Evolutionary conservation across 2,329 filamentous ascomycete species (phyloP).

Genomic region (Ascocoryne sarcoides): DNA sequence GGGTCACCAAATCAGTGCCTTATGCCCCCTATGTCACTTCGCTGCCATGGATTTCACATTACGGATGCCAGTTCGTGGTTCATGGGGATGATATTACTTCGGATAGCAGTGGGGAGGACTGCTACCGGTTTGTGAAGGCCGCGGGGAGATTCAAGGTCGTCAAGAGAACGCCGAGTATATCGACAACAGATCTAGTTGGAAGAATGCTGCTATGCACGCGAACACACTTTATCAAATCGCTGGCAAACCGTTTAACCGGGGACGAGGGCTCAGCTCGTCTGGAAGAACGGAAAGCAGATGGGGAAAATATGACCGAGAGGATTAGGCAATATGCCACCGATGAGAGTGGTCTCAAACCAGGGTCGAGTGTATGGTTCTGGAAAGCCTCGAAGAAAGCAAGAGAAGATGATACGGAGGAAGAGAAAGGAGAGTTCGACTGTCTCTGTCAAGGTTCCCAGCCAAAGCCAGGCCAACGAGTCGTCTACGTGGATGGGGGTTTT

Average conservation of each 20-base stretch:
- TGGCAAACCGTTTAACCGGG: slow-evolving; percentile 60
- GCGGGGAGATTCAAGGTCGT: slow-evolving; percentile 93
- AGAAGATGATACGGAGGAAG: slow-evolving; percentile 37
- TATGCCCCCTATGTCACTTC: slow-evolving; percentile 91
- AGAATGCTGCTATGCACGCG: slow-evolving; percentile 96
- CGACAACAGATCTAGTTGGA: slow-evolving; percentile 94
- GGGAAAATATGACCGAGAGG: slow-evolving; percentile 62
- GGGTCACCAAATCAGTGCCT: slow-evolving; percentile 77
- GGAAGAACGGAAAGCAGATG: slow-evolving; percentile 56
- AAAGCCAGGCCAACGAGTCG: slow-evolving; percentile 68
- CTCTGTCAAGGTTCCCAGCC: slow-evolving; percentile 66
- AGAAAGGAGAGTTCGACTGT: slow-evolving; percentile 55
- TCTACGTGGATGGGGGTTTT: slow-evolving; percentile 95
- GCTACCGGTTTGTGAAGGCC: slow-evolving; percentile 94
- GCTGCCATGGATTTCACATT: slow-evolving; percentile 88
- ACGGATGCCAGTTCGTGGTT: slow-evolving; percentile 90
- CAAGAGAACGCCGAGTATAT: slow-evolving; percentile 91
- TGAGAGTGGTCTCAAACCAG: slow-evolving; percentile 67
- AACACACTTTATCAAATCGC: slow-evolving; percentile 81
- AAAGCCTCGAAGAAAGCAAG: slow-evolving; percentile 36
- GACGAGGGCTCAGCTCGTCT: slow-evolving; percentile 62
- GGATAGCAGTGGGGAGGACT: slow-evolving; percentile 87
- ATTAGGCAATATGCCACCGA: slow-evolving; percentile 85
- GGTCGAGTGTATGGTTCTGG: slow-evolving; percentile 84
- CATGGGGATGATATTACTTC: slow-evolving; percentile 97